Conservation (phyloP, 2,329 filamentous ascomycete species). For the Nigrospora sphaerica region DNA sequence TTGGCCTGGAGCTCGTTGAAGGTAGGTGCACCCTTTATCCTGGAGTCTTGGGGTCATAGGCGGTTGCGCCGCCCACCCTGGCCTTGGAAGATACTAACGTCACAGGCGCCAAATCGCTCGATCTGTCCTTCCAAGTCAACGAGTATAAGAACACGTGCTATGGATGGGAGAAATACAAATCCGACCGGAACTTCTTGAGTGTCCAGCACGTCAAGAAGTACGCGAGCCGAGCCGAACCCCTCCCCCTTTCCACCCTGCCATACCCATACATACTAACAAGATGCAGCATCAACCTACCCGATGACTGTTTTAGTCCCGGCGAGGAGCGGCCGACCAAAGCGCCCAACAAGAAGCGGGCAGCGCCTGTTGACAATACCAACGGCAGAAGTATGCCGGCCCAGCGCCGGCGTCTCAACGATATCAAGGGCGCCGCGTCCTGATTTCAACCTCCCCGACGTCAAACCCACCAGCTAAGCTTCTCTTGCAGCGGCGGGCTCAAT, state of each 20-base stretch:
- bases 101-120: constrained; percentile 60
- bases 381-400: constrained; percentile 11
- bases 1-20: constrained; percentile 74
- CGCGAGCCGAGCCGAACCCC: background rate
- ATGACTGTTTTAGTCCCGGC: constrained; percentile 79
- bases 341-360: constrained; percentile 36
- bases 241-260: background rate
- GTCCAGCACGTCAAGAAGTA: constrained; percentile 85
- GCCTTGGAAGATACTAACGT: constrained; percentile 22
- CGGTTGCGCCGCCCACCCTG: background rate
- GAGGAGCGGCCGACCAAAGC: constrained; percentile 61
- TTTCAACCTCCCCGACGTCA: too few species aligned
- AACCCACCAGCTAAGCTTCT: too few species aligned
- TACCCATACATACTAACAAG: constrained; percentile 13
- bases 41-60: background rate
- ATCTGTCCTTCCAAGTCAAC: constrained; percentile 74
- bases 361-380: constrained; percentile 10
- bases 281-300: constrained; percentile 73
- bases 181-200: constrained; percentile 68
- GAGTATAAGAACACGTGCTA: constrained; percentile 82
- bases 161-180: constrained; percentile 67
- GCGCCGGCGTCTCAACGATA: constrained; percentile 27
- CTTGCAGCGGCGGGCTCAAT: too few species aligned
- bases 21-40: constrained; percentile 42
- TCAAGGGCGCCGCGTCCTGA: constrained; percentile 37